A percentile compares a stretch with the other conserved stretches of the same genome.
Evolutionary conservation across 2,329 filamentous ascomycete genomes (phyloP).

Genomic region (Xylariaceae sp.): DNA sequence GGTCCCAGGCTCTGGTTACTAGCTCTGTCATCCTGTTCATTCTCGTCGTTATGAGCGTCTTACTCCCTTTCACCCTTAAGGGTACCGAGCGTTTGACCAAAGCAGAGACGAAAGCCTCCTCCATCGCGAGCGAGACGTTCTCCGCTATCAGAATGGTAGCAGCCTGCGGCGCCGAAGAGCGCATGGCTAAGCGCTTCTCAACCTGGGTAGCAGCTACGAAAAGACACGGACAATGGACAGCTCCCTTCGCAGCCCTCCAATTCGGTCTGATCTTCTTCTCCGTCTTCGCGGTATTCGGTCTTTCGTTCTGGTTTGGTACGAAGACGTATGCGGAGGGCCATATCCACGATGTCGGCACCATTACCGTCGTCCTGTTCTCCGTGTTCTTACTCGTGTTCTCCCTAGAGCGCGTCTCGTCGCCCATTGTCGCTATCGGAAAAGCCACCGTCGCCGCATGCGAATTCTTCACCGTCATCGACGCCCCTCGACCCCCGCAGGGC

Average conservation of each 20-base stretch:
- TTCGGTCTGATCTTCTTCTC: slow-evolving; percentile 53
- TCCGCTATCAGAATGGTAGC: slow-evolving; percentile 56
- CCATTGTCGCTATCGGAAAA: slow-evolving; percentile 53
- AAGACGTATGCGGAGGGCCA: slow-evolving; percentile 44
- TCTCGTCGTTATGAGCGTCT: slow-evolving; percentile 40
- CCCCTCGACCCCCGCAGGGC: slow-evolving; percentile 38
- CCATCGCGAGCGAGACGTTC: slow-evolving; percentile 58
- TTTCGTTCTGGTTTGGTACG: slow-evolving; percentile 60
- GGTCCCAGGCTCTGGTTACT: slow-evolving; percentile 56
- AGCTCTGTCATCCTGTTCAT: slow-evolving; percentile 54
- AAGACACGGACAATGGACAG: slow-evolving; percentile 43
- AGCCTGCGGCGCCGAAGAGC: slow-evolving; percentile 56
- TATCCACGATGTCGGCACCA: slow-evolving; percentile 46
- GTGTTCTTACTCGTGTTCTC: slow-evolving; percentile 55
- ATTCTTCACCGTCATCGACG: slow-evolving; percentile 52
- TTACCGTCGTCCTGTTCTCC: slow-evolving; percentile 54
- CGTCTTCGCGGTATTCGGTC: slow-evolving; percentile 47
- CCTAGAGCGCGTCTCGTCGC: slow-evolving; percentile 52
- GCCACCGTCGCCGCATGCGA: slow-evolving; percentile 54
- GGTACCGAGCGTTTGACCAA: slow-evolving; percentile 41
- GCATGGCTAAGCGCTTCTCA: slow-evolving; percentile 49
- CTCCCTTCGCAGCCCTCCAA: slow-evolving; percentile 48
- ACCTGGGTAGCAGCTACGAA: slow-evolving; percentile 51
- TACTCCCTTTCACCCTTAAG: slow-evolving; percentile 54
- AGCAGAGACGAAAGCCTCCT: slow-evolving; percentile 53